Evolutionary conservation across 75 land plant genomes (phyloP).

Genomic region (Gnetum montanum): DNA sequence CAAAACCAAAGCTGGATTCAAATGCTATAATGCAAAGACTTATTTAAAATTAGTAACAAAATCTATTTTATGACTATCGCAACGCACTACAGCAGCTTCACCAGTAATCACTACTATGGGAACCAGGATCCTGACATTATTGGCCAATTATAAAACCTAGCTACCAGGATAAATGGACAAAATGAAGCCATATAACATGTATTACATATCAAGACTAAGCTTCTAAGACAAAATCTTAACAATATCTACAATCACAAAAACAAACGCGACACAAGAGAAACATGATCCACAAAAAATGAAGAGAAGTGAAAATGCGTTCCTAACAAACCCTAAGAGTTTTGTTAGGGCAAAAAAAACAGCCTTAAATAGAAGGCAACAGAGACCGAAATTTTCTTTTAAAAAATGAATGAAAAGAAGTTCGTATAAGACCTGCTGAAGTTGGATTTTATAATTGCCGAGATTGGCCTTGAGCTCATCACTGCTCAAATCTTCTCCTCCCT

Average conservation of each 20-base stretch:
- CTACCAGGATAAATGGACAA: no score
- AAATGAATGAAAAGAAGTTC: no score
- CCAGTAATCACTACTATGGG: neutral
- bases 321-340: neutral
- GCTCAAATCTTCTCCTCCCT: slow-evolving; percentile 54
- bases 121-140: no score
- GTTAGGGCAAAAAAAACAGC: neutral
- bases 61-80: neutral
- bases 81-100: neutral
- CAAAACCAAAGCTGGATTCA: neutral
- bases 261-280: neutral
- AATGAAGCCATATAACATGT: neutral
- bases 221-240: neutral
- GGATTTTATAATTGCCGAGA: slow-evolving; percentile 74
- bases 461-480: slow-evolving; percentile 66
- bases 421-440: slow-evolving; percentile 60
- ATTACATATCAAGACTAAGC: neutral
- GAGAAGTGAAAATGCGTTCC: neutral
- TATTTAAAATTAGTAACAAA: no score
- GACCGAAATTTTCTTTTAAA: neutral
- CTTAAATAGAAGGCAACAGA: neutral
- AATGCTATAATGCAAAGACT: neutral
- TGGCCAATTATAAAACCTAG: no score
- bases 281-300: neutral
- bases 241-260: neutral